phyloP scores from a whole-genome alignment of 768 basidiomycete species.

The Omphalotus guepiniiformis region DNA sequence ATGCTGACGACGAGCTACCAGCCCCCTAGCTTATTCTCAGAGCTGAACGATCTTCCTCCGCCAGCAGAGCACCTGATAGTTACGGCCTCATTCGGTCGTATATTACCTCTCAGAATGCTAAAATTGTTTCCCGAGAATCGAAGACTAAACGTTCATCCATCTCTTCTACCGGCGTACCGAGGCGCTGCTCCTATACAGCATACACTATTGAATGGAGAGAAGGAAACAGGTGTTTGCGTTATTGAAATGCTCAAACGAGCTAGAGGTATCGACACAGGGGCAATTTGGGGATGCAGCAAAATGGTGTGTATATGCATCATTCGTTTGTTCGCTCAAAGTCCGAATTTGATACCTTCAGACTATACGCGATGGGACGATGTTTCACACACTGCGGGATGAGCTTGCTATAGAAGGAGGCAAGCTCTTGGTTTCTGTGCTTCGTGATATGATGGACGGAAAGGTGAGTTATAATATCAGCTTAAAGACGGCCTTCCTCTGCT shows the following conservation, averaged over 20 bases:
- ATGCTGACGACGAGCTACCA: slow-evolving; percentile 33
- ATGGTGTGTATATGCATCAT: slow-evolving; percentile 42
- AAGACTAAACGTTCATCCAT: slow-evolving; percentile 86
- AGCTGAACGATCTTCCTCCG: slow-evolving; percentile 17
- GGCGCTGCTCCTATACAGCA: slow-evolving; percentile 91
- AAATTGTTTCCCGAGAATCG: slow-evolving; percentile 51
- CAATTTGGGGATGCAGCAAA: slow-evolving; percentile 52
- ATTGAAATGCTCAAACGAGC: slow-evolving; percentile 67
- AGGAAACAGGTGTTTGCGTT: slow-evolving; percentile 75
- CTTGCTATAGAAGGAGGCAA: slow-evolving; percentile 65
- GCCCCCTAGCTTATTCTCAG: slow-evolving; percentile 34
- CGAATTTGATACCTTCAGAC: slow-evolving; percentile 31
- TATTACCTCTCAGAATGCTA: slow-evolving; percentile 63
- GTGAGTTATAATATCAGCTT: slow-evolving; percentile 30
- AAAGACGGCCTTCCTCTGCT: not conserved
- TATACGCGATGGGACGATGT: slow-evolving; percentile 49
- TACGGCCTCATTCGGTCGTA: slow-evolving; percentile 90
- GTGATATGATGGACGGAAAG: slow-evolving; percentile 54
- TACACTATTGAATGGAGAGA: slow-evolving; percentile 63
- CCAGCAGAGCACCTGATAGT: slow-evolving; percentile 56
- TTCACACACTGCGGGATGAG: slow-evolving; percentile 47
- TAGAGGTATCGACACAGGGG: slow-evolving; percentile 76
- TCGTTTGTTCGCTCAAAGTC: not conserved
- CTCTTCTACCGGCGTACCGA: slow-evolving; percentile 80
- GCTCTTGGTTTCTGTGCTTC: slow-evolving; percentile 66